These are phyloP conservation scores for Incumbomyces lentus DNA, from an alignment of 2,329 filamentous ascomycete species.

Conservation along the genomic window DNA sequence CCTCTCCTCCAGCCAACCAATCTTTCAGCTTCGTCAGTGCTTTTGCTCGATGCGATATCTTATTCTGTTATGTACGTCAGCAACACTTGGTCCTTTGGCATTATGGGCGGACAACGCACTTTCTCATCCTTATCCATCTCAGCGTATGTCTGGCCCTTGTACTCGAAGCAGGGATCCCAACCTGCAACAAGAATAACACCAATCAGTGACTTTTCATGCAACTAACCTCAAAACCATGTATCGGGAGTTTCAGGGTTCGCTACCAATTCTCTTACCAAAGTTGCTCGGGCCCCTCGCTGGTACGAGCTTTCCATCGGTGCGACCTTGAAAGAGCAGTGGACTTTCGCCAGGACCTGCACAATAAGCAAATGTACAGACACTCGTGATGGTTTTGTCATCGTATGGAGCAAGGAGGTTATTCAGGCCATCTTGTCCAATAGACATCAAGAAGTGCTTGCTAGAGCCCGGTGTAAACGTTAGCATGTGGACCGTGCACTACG, in stretches of 20 bases:
- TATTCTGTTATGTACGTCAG: constrained; percentile 45
- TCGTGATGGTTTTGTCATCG: constrained; percentile 80
- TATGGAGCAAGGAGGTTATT: constrained; percentile 86
- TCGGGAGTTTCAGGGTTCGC: constrained; percentile 9
- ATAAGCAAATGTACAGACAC: constrained; percentile 93
- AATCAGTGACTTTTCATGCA: background rate
- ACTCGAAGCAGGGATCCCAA: constrained; percentile 96
- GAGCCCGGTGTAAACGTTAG: background rate
- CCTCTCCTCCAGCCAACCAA: constrained; percentile 54
- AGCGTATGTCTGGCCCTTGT: constrained; percentile 81
- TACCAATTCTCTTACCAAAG: constrained; percentile 56
- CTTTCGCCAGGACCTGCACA: constrained; percentile 74
- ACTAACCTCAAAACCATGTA: no score
- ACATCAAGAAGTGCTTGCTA: constrained; percentile 89
- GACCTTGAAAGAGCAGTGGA: constrained; percentile 80
- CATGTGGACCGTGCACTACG: no score
- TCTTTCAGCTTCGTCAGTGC: constrained; percentile 77
- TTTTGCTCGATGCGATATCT: constrained; percentile 79
- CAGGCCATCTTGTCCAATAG: constrained; percentile 70
- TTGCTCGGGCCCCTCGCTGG: constrained; percentile 64
- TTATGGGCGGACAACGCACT: constrained; percentile 41
- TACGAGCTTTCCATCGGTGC: constrained; percentile 80
- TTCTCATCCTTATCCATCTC: constrained; percentile 92
- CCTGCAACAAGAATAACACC: constrained; percentile 41
- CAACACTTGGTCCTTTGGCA: no score